Base-by-base conservation (phyloP, 768 basidiomycete genomes). In the Leccinellum albellum region DNA sequence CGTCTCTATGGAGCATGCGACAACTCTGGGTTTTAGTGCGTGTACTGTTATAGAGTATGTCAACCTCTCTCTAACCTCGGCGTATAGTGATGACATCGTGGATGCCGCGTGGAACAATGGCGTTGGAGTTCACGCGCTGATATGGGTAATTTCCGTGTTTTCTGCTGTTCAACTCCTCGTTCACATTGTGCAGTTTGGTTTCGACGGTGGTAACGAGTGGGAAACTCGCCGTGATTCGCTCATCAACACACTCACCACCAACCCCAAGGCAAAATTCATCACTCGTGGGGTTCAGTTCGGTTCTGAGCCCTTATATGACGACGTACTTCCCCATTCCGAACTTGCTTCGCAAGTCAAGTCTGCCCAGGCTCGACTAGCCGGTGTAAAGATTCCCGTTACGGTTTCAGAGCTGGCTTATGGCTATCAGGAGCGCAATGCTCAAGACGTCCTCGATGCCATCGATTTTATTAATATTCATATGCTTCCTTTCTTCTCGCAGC, bases 41-140 rank as follows among this genome's bases (percentile, higher is more conserved):
- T 57, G 6, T 33, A 47, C 24, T 28, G 29, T 53, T 6, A 12
- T 24, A 12, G 3, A 24, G 8, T 28, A 4, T 52, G 20, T 21
- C 40, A 14, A 17, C 40, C 9, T 31, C 74, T 50, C 7, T 50
- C 53, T 46, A 21, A 62, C 24, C 28, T 52, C 7, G 24, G 4
- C 17, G 14, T 40, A 12, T 55, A 80, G 80, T 56, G 79, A 89
- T 63, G 78, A 87, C 58, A 68, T 88, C 42, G 76, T 89, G 21
- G 77, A 84, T 40, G 87, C 88, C 23, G 87, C 87, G 7, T 89
- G 86, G 86, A 69, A 74, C 24, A 82, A 82, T 32, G 76, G 80
- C n/a, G 69, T 89, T 26, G 87, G 88, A 46, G 84, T 90, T 6
- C 87, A 89, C 59, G 85, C 86, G 15, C 72, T 89, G 20, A 82